Base-by-base conservation (phyloP, 805 yeast species). In the Starmera amethionina region DNA sequence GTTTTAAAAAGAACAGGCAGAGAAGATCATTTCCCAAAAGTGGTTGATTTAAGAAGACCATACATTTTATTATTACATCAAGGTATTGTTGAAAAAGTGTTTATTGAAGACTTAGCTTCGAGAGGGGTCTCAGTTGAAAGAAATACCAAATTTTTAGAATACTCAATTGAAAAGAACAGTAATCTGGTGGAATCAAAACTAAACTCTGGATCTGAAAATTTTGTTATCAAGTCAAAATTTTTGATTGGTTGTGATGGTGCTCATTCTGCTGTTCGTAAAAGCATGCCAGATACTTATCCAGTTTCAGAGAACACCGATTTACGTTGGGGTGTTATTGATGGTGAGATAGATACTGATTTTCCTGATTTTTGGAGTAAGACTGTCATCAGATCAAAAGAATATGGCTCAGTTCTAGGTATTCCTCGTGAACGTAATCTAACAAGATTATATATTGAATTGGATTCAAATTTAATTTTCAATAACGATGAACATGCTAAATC, bases 311-410 rank as follows among this genome's bases (percentile, higher is more conserved):
- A 59, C 9, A 56, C 65, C 14, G 65, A 60, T 46, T 52, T 44
- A 34, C 52, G 58, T 19, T 61, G 65, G 65, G 65, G 64, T 15
- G 65, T 61, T 14, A 41, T 61, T 35, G 65, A 61, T 42, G 53
- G 59, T 36, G 63, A 57, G 27, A 61, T 62, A n/a, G 38, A 53
- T 25, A 61, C 65, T 4, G 49, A 61, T 38, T 61, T 60, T 48
- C 65, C 65, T 3, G 65, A 61, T 49, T 55, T 61, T 42, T 44
- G 64, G 38, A 49, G 46, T 30, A 48, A 61, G 13, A 51, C 59
- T 42, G 65, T 62, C 12, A 58, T 61, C 37, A 62, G 58, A 32
- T 59, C 64, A 15, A 54, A 51, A 16, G 52, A 49, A 22, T 42
- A 47, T 32, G 64, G 64, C 2, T 51, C 63, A 10, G 50, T 61